Base-by-base conservation (phyloP, 2,329 filamentous ascomycete species). In the Emmonsia crescens region DNA sequence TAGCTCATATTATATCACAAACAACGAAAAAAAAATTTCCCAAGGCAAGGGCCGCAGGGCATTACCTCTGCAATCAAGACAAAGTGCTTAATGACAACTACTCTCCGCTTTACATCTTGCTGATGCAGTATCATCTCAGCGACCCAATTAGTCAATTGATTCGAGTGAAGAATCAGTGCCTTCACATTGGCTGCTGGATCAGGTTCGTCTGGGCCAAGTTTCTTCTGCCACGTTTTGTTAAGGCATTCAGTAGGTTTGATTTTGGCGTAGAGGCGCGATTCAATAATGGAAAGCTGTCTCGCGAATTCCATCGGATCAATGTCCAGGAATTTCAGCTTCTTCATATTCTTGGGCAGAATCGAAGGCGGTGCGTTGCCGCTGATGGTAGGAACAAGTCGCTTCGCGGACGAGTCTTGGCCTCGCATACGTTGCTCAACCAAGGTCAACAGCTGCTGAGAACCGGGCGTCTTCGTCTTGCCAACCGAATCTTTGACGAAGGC, bases 141-240 rank as follows among this genome's bases (percentile, higher is more conserved):
- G 58, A 97, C 94, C 94, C 94, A 99, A 73, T 97, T 99, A 5
- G 94, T 99, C 80, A 99, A 86, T 75, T 97, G 93, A 71, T 99
- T 99, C 0, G 94, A 97, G 76, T 99, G 94, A 59, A 97, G 80
- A 76, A 99, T 99, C 65, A 99, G 82, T 10, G 91, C 89, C 77
- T 97, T 96, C 68, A 99, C 91, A 69, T 99, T 97, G 0, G 91
- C 85, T 10, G 94, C 92, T 5, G 88, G 83, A 65, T 92, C 89
- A 2, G 72, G 68, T 63, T 88, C 87, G 52, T 74, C 73, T 40
- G 92, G 88, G 9, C 79, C 83, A 62, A 95, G 81, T 79, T 96
- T 96, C 83, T 95, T 97, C 76, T 96, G 91, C 94, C 94, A 99
- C 5, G 92, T 96, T 81, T 99, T 99, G 77, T 96, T 96, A 64